These are phyloP conservation scores for Tieghemostelium lacteum DNA, from an alignment of 78 protist genomes.

Conservation along the genomic window DNA sequence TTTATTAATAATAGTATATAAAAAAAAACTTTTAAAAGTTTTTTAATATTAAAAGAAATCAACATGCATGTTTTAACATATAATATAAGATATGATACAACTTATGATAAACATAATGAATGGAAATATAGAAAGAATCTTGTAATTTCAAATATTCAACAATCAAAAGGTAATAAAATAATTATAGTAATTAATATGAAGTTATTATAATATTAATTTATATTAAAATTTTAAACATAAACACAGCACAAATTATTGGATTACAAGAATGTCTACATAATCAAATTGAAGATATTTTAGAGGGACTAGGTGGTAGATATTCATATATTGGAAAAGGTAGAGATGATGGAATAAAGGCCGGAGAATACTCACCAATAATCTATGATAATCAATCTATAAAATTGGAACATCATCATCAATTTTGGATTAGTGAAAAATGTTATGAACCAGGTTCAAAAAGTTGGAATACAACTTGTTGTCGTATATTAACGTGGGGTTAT, in stretches of 20 bases:
- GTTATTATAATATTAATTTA: neutral
- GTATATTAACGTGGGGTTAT: constrained; percentile 32
- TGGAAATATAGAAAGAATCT: constrained; percentile 45
- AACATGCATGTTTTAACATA: constrained; percentile 12
- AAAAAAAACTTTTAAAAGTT: too few relatives aligned
- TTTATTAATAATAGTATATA: too few relatives aligned
- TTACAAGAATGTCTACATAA: constrained; percentile 66
- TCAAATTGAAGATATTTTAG: constrained; percentile 37
- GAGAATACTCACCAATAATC: constrained; percentile 68
- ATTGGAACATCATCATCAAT: neutral
- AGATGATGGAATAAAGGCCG: constrained; percentile 49
- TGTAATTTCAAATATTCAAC: constrained; percentile 6
- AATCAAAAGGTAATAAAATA: neutral
- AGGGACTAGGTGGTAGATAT: neutral
- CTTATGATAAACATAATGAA: constrained; percentile 30
- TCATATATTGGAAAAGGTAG: constrained; percentile 41
- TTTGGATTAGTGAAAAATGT: constrained; percentile 24
- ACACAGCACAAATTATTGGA: constrained; percentile 23
- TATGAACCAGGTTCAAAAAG: constrained; percentile 11
- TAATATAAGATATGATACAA: constrained; percentile 67
- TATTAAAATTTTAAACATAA: too few relatives aligned
- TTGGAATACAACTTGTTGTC: constrained; percentile 33
- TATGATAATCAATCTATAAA: constrained; percentile 5
- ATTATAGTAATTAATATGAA: neutral
- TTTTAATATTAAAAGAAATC: too few relatives aligned